Conservation (phyloP, 192 early-diverging fungal species). For the Phycomyces nitens region DNA sequence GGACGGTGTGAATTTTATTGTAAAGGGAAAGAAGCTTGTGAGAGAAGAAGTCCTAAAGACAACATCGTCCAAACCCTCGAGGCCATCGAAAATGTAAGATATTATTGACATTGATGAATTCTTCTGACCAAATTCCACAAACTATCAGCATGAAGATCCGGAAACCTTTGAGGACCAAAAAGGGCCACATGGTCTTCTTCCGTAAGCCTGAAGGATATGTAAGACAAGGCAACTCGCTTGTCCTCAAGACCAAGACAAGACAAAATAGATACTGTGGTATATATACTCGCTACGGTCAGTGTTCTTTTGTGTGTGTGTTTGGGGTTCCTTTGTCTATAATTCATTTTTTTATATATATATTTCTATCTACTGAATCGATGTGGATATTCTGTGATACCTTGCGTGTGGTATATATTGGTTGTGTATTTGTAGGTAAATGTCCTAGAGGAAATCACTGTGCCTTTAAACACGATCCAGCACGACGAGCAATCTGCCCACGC, state of each 20-base stretch:
- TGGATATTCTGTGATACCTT: background rate
- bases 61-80: background rate
- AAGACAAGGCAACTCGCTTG: slow-evolving; percentile 29
- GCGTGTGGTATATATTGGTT: background rate
- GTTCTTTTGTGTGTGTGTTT: too few relatives aligned
- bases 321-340: too few relatives aligned
- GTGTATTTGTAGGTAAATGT: slow-evolving; percentile 36
- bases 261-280: slow-evolving; percentile 18
- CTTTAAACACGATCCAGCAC: slow-evolving; percentile 46
- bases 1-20: slow-evolving; percentile 23
- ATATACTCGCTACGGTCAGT: slow-evolving; percentile 30
- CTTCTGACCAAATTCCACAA: too few relatives aligned
- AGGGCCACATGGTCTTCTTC: slow-evolving; percentile 21
- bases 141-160: background rate
- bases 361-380: too few relatives aligned
- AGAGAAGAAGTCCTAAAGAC: slow-evolving; percentile 15
- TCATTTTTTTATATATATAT: too few relatives aligned
- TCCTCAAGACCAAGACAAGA: slow-evolving; percentile 12
- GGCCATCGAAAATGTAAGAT: slow-evolving; percentile 8
- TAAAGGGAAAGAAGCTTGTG: slow-evolving; percentile 26
- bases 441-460: slow-evolving; percentile 32
- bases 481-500: slow-evolving; percentile 47
- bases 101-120: background rate
- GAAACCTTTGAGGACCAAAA: slow-evolving; percentile 9
- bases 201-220: slow-evolving; percentile 28